These are phyloP conservation scores for Oxyria digyna DNA, from an alignment of 148 eudicot genomes.

Conservation along the genomic window DNA sequence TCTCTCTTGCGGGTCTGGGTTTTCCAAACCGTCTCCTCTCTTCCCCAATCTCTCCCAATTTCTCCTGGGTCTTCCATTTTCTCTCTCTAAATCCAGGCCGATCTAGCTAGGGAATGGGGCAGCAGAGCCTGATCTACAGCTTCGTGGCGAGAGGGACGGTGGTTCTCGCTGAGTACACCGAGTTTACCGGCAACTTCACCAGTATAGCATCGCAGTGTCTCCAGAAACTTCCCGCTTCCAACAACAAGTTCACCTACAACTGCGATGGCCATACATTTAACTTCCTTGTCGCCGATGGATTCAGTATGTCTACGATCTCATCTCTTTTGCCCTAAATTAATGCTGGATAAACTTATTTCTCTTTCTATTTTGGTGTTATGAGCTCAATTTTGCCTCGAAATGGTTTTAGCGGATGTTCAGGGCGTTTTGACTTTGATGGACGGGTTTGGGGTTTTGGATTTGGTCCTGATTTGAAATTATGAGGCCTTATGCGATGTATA, in stretches of 20 bases:
- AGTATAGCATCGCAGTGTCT: constrained; percentile 9
- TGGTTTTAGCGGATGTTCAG: background rate
- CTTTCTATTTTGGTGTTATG: background rate
- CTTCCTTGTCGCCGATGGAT: constrained; percentile 8
- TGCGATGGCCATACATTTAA: constrained; percentile 10
- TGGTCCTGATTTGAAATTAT: background rate
- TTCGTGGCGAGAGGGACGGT: constrained; percentile 12
- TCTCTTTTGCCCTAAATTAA: background rate
- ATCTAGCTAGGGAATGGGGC: constrained; percentile 10
- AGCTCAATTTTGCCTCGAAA: background rate
- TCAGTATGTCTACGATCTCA: constrained; percentile 6
- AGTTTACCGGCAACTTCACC: constrained; percentile 10
- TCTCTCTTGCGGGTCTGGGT: background rate
- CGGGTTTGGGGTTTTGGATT: background rate
- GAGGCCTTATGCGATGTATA: background rate
- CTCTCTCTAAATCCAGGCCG: constrained; percentile 7
- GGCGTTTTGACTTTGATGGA: constrained; percentile 4
- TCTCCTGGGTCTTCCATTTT: constrained; percentile 1
- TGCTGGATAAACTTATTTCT: background rate
- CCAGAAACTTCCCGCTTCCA: constrained; percentile 11
- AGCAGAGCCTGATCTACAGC: constrained; percentile 11
- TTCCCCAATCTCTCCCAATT: background rate
- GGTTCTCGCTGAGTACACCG: constrained; percentile 8
- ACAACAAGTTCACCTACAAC: constrained; percentile 10
- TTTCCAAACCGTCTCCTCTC: constrained; percentile 5